phyloP scores from a whole-genome alignment of 805 yeast species.

The Wickerhamiella hasegawae region DNA sequence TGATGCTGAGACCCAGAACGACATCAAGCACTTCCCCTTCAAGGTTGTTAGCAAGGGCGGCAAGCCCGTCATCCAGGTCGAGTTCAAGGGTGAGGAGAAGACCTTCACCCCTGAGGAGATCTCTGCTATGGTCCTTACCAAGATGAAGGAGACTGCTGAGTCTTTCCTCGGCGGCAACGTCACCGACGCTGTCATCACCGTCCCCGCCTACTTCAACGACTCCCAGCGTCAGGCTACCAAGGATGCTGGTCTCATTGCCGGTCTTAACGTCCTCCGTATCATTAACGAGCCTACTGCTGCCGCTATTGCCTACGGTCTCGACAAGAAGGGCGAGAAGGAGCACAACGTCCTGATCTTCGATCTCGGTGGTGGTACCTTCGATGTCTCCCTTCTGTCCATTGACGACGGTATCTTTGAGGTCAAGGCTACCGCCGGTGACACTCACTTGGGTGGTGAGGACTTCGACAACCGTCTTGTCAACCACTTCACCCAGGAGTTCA shows the following conservation, averaged over 20 bases:
- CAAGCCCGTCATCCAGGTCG: constrained; percentile 78
- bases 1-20: constrained; percentile 65
- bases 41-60: constrained; percentile 60
- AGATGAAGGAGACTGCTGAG: constrained; percentile 93
- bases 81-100: constrained; percentile 76
- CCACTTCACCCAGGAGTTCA: constrained; percentile 88
- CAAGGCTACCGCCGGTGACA: constrained; percentile 85
- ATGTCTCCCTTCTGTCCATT: constrained; percentile 82
- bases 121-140: constrained; percentile 78
- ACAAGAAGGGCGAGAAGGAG: constrained; percentile 49
- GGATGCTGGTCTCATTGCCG: constrained; percentile 95
- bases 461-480: constrained; percentile 92
- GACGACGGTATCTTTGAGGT: constrained; percentile 96
- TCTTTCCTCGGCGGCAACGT: constrained; percentile 71
- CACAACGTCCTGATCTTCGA: constrained; percentile 85
- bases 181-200: constrained; percentile 87
- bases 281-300: constrained; percentile 98
- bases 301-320: constrained; percentile 95
- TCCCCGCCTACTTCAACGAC: constrained; percentile 94
- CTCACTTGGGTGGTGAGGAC: constrained; percentile 97
- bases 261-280: constrained; percentile 84
- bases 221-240: constrained; percentile 97
- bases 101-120: constrained; percentile 87
- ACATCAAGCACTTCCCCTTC: constrained; percentile 82
- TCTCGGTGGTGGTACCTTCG: constrained; percentile 98